Conservation (phyloP, 2,329 filamentous ascomycete genomes). For the Nemania sp. region DNA sequence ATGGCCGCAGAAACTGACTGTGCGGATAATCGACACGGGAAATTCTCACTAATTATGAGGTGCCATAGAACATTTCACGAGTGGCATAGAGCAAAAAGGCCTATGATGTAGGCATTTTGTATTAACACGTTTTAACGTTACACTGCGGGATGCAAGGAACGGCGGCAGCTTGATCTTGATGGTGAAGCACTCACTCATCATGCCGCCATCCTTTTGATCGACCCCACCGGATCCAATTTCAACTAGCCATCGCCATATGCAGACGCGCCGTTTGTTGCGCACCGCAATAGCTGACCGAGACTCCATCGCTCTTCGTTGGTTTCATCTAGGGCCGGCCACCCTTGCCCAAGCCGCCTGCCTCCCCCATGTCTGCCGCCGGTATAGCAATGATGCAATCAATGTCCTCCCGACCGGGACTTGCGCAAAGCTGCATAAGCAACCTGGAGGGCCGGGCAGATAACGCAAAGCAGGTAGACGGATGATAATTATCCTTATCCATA, state of each 20-base stretch:
- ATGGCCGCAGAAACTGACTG: not conserved
- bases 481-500: too few species aligned
- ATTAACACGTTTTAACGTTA: slow-evolving; percentile 8
- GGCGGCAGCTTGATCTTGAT: not conserved
- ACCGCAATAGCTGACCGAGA: not conserved
- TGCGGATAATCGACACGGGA: too few species aligned
- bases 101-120: not conserved
- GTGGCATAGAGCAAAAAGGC: not conserved
- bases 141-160: not conserved
- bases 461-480: not conserved
- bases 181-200: not conserved
- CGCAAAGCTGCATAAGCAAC: not conserved
- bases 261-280: too few species aligned
- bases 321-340: not conserved
- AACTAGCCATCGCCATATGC: not conserved
- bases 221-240: not conserved
- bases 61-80: not conserved
- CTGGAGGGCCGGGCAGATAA: not conserved
- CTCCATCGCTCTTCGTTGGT: not conserved
- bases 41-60: too few species aligned
- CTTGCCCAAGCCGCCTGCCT: not conserved
- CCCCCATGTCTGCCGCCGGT: not conserved
- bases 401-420: not conserved
- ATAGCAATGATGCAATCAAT: slow-evolving; percentile 5
- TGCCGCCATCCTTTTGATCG: not conserved